Evolutionary conservation across 2,329 filamentous ascomycete species (phyloP), one percentile per base, ranked within the genome.

Genomic region (Pezizomycotina sp.): DNA sequence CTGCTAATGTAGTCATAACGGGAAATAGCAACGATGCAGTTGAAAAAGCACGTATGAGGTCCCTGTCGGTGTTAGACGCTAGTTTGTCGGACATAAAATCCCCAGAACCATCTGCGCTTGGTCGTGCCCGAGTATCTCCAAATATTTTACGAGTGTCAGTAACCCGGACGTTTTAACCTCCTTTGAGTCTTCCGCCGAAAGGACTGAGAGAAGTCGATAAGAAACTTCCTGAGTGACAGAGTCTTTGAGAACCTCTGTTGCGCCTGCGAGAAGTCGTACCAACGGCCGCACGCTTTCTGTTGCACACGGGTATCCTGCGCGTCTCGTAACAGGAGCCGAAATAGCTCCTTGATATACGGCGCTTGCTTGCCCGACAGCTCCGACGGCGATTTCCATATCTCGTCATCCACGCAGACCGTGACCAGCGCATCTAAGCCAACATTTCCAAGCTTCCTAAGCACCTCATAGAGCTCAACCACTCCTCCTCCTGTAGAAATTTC

Each of bases 1-100:
- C 67, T 5, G 40, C 30, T 6, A 20, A 36, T 6, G 18, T 36
- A 3, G 41, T 40, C 2, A 76, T 80, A 27, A 80, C 68, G 1
- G 89, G 84, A 54, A 98, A 98, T 6, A 91, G 71, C 14, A 75
- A 72, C 2, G 83, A 73, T 4, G 83, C 82, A n/a, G 84, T 83
- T 34, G 84, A 95, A 56, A 93, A 95, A 4, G 84, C 84, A 31
- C 89, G 66, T 36, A 92, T 81, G 48, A 91, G 71, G 56, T 92
- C 81, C 51, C 93, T 84, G 46, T 83, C 82, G 81, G 5, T 69
- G 66, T 8, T 84, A 70, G 34, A 72, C 71, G 3, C 78, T 73
- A 18, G 75, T 72, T 55, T 86, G 78, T 43, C 93, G 68, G 52
- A 89, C 34, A 51, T 42, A 28, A 51, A 52, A 9, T 47, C 49